Conservation (phyloP, 2,329 filamentous ascomycete species). For the Colletotrichum zoysiae region DNA sequence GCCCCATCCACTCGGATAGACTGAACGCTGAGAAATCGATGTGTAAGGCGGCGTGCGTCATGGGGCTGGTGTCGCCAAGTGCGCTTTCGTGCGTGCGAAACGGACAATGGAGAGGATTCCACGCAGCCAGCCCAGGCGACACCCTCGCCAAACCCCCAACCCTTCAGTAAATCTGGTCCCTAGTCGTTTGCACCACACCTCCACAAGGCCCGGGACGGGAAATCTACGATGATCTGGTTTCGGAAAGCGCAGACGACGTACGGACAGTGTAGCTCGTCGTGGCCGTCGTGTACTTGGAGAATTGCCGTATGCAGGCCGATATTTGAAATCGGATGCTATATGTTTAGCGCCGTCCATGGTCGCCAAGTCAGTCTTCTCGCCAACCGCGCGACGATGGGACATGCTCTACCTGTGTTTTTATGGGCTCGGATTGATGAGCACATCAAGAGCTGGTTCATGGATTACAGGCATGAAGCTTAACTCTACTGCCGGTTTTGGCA, state of each 20-base stretch:
- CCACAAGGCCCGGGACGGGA: constrained; percentile 30
- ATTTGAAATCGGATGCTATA: not conserved
- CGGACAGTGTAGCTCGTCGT: not conserved
- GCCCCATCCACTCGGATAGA: constrained; percentile 23
- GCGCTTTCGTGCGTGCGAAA: not conserved
- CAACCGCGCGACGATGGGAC: constrained; percentile 5
- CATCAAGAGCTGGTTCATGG: not conserved
- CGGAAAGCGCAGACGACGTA: constrained; percentile 33
- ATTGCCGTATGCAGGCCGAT: not conserved
- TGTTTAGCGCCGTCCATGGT: too few relatives aligned
- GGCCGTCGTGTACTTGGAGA: not conserved
- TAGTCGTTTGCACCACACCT: constrained; percentile 5
- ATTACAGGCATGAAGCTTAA: not conserved
- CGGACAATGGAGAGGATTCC: not conserved
- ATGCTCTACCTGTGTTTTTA: not conserved
- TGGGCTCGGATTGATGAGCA: too few relatives aligned
- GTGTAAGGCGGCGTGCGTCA: constrained; percentile 26
- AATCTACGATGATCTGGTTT: constrained; percentile 39
- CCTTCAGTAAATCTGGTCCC: not conserved
- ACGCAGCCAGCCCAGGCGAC: constrained; percentile 3
- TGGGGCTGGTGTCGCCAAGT: constrained; percentile 9
- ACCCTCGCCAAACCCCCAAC: not conserved
- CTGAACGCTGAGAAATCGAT: constrained; percentile 36
- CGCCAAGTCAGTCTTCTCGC: not conserved
- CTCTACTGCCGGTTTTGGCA: not conserved